Base-by-base conservation (phyloP, 768 basidiomycete species). In the Cyclocybe cylindracea region DNA sequence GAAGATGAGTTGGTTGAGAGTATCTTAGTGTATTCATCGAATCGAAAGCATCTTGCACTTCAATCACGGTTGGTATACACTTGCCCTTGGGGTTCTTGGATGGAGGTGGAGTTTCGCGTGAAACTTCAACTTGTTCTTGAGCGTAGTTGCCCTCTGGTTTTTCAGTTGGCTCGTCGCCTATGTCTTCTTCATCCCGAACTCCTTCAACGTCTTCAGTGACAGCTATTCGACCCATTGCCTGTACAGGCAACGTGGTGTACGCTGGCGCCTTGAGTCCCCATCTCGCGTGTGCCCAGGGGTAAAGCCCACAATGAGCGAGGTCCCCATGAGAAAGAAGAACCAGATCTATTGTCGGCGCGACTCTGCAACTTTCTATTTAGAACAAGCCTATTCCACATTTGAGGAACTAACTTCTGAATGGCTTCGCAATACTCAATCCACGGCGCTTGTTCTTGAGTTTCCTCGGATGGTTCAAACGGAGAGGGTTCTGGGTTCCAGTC, bases 241-340 rank as follows among this genome's bases (percentile, higher is more conserved):
- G 92, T 0, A 97, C 94, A 35, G 96, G 96, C 24, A 98, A 81
- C 2, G 95, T 96, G 0, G 91, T 89, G 66, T 98, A 99, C 14
- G 94, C 86, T 3, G 94, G 93, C 16, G 94, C 94, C 53, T 81
- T 87, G 38, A 98, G 78, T 16, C 86, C 87, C 88, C 92, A 94
- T 66, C 83, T 79, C 13, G 94, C 82, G 66, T 91, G 81, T 5
- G 97, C 94, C 68, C 91, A 98, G 9, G 97, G 86, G 64, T 92
- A 94, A n/a, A 98, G 76, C 11, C 96, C 96, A 24, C 88, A 81
- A 64, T 97, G 94, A 0, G 83, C 76, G 10, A 97, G 78, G 61
- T 96, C 93, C 1, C 94, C 95, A 71, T 98, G 94, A 0, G 96
- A 97, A 43, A 98, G 80, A 16, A 99, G 80, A 29, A 98, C 92